Percentiles rank a stretch among this genome's conserved stretches.
Evolutionary conservation across 257 asterid genomes (phyloP).

Genomic region (Voacanga thouarsii): DNA sequence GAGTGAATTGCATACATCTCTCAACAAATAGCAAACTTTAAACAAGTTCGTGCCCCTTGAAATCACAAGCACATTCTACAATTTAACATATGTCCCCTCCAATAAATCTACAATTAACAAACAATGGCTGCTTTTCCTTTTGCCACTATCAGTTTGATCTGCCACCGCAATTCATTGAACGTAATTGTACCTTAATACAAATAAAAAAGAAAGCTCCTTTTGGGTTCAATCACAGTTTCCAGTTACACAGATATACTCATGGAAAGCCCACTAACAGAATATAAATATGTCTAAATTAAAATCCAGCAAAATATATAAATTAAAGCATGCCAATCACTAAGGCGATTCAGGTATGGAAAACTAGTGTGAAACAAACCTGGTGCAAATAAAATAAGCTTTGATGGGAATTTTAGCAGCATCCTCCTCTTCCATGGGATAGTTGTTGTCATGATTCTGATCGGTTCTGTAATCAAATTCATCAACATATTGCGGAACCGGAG

Average conservation of each 20-base stretch:
- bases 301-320: conserved; percentile 3
- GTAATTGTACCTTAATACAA: neutral
- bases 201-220: neutral
- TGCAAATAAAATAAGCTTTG: conserved; percentile 77
- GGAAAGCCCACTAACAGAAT: neutral
- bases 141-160: neutral
- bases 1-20: neutral
- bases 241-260: neutral
- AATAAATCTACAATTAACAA: neutral
- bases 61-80: neutral
- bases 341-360: neutral
- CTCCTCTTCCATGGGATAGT: conserved; percentile 30
- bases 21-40: neutral
- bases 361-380: conserved; percentile 55
- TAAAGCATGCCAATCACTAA: neutral
- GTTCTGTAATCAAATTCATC: conserved; percentile 53
- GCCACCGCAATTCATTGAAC: neutral
- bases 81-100: neutral
- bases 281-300: neutral
- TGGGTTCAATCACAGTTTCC: neutral
- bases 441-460: conserved; percentile 24
- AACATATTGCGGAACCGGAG: conserved; percentile 35
- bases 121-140: neutral
- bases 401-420: conserved; percentile 66
- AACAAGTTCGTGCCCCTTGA: neutral